A percentile compares a stretch with the other conserved stretches of the same genome.
phyloP scores from a whole-genome alignment of 306 rosid genomes.

The Vigna radiata region DNA sequence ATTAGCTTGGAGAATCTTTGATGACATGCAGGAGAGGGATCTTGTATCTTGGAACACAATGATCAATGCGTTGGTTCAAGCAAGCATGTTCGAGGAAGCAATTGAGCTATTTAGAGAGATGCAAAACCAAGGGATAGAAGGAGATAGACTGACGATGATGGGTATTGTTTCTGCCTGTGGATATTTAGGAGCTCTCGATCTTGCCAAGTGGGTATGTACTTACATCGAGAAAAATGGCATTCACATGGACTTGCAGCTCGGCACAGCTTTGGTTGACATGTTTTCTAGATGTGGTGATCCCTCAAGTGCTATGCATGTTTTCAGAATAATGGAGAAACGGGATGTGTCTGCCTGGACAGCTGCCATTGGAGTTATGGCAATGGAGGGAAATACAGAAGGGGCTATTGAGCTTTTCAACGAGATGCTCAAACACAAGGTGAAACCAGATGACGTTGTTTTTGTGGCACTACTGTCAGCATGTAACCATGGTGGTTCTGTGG shows the following conservation, averaged over 20 bases:
- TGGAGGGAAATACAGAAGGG: slow-evolving; percentile 68
- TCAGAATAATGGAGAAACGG: slow-evolving; percentile 55
- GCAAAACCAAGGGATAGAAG: slow-evolving; percentile 65
- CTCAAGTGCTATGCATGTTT: slow-evolving; percentile 64
- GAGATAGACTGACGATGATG: slow-evolving; percentile 77
- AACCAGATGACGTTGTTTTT: slow-evolving; percentile 71
- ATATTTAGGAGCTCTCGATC: slow-evolving; percentile 72
- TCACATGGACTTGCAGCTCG: slow-evolving; percentile 71
- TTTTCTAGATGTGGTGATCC: slow-evolving; percentile 80
- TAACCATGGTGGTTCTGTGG: slow-evolving; percentile 72
- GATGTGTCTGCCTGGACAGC: slow-evolving; percentile 86
- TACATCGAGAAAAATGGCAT: slow-evolving; percentile 59
- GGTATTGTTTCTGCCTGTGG: slow-evolving; percentile 84
- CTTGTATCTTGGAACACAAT: slow-evolving; percentile 87
- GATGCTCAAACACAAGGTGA: slow-evolving; percentile 66
- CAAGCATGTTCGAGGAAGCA: slow-evolving; percentile 69
- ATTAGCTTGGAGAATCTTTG: slow-evolving; percentile 63
- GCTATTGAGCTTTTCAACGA: slow-evolving; percentile 65
- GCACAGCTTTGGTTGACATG: slow-evolving; percentile 81
- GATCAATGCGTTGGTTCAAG: slow-evolving; percentile 71
- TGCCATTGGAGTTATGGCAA: slow-evolving; percentile 80
- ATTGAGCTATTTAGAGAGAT: slow-evolving; percentile 68
- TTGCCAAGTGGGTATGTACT: slow-evolving; percentile 70
- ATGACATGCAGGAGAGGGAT: slow-evolving; percentile 66
- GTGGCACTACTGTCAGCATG: slow-evolving; percentile 77